These are phyloP conservation scores for Benincasa hispida DNA, from an alignment of 306 rosid genomes.

Conservation along the genomic window DNA sequence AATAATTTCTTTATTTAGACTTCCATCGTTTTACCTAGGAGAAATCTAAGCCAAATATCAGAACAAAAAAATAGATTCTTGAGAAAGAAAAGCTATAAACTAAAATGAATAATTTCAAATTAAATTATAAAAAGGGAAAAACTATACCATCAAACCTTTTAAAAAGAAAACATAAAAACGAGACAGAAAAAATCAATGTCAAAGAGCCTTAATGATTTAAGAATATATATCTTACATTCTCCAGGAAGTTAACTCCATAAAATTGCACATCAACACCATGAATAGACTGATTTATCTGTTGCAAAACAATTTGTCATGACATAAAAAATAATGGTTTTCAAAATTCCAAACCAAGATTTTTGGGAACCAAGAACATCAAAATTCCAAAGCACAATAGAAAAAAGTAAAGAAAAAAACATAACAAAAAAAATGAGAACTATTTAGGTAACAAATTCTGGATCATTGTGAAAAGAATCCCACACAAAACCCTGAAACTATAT, in stretches of 20 bases:
- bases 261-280: conserved; percentile 68
- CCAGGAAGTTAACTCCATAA: conserved; percentile 72
- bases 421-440: neutral
- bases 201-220: conserved; percentile 1
- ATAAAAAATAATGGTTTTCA: neutral
- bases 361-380: neutral
- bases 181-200: neutral
- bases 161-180: neutral
- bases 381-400: neutral
- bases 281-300: conserved; percentile 82
- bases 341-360: neutral
- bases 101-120: too few relatives aligned
- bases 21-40: neutral
- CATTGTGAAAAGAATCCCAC: neutral
- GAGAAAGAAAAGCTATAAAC: neutral
- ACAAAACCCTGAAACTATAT: neutral
- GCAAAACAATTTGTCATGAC: conserved; percentile 17
- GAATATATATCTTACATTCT: conserved; percentile 34
- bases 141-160: neutral
- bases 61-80: neutral
- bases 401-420: too few relatives aligned
- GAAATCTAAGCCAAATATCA: neutral
- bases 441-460: neutral
- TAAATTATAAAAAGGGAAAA: neutral
- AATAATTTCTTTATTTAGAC: neutral